Evolutionary conservation across 176 grass and related monocot genomes (phyloP).

Genomic region (Aegilops sharonensis): DNA sequence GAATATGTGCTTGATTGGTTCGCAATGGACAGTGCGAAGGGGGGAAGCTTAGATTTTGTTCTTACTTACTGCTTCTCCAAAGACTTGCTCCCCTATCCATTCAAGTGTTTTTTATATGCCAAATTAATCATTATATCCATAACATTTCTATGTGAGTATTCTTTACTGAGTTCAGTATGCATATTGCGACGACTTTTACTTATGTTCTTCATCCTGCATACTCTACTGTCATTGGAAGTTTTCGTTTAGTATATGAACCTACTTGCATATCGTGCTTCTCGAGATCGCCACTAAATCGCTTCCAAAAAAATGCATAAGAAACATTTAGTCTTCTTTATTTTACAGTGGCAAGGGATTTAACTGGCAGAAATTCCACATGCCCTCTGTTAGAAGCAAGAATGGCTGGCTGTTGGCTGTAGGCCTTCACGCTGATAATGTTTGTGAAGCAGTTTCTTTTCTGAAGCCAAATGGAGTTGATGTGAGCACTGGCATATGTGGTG

Average conservation of each 20-base stretch:
- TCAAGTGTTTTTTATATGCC: background rate
- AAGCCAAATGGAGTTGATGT: conserved; percentile 32
- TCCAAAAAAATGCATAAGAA: background rate
- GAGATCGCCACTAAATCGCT: background rate
- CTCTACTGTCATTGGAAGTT: background rate
- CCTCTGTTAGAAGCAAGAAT: conserved; percentile 60
- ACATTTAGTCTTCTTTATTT: background rate
- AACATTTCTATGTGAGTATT: background rate
- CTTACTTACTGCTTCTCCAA: background rate
- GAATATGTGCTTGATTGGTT: conserved; percentile 72
- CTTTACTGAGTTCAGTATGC: background rate
- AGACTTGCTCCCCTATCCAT: background rate
- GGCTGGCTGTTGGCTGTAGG: conserved; percentile 92
- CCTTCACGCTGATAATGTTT: conserved; percentile 79
- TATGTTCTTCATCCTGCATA: background rate
- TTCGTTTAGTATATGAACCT: background rate
- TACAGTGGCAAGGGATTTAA: conserved; percentile 88
- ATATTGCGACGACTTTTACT: background rate
- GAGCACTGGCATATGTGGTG: conserved; percentile 52
- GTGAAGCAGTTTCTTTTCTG: conserved; percentile 51
- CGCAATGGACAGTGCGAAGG: conserved; percentile 76
- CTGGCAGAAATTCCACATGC: conserved; percentile 70
- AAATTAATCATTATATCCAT: background rate
- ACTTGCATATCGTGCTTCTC: background rate
- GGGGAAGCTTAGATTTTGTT: conserved; percentile 60